Evolutionary conservation across 176 grass and related monocot genomes (phyloP).

Genomic region (Lolium perenne): DNA sequence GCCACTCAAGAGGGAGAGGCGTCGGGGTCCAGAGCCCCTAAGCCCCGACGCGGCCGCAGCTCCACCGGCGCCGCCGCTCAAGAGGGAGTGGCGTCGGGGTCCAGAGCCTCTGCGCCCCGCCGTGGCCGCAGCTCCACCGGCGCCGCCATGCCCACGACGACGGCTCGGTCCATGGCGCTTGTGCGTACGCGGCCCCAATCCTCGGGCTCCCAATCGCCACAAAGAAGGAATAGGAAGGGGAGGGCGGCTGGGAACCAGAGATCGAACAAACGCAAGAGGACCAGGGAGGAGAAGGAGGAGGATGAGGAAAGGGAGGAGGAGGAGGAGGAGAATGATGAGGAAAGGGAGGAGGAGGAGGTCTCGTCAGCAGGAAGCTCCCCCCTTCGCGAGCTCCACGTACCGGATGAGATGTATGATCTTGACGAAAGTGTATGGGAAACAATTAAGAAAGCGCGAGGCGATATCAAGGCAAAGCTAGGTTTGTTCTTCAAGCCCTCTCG

Average conservation of each 20-base stretch:
- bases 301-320: not conserved
- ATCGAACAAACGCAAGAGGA: not conserved
- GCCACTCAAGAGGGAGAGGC: too few relatives aligned
- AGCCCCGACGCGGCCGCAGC: not conserved
- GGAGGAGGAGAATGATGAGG: not conserved
- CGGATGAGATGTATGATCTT: not conserved
- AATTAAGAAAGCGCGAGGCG: not conserved
- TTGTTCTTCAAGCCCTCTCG: not conserved
- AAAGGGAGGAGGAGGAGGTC: not conserved
- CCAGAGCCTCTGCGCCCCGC: too few relatives aligned
- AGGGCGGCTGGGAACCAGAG: not conserved
- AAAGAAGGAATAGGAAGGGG: not conserved
- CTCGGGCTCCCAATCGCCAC: not conserved
- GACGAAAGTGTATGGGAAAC: not conserved
- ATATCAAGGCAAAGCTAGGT: not conserved
- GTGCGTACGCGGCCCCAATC: not conserved
- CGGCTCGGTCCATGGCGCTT: not conserved
- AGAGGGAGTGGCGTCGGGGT: not conserved
- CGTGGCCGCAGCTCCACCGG: not conserved
- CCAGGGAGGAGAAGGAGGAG: not conserved
- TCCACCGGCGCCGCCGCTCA: not conserved
- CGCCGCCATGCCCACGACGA: not conserved
- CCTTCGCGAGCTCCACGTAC: not conserved
- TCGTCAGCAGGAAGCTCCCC: conserved; percentile 18
- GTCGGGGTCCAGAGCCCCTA: too few relatives aligned